These are phyloP conservation scores for Scheffersomyces stambukii DNA, from an alignment of 1,139 yeast genomes.

Conservation along the genomic window DNA sequence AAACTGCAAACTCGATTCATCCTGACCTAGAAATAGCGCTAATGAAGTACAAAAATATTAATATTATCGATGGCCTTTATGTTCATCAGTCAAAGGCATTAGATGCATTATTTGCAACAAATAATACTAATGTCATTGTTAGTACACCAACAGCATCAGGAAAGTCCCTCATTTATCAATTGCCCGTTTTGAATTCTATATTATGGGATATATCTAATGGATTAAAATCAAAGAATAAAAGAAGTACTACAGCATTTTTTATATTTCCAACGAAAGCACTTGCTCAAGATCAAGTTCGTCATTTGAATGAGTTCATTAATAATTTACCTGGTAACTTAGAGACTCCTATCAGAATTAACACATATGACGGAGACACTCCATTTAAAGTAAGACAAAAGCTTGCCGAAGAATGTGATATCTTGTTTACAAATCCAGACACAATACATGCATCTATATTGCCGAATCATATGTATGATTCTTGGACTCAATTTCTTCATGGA, in stretches of 20 bases:
- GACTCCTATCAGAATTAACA: conserved; percentile 51
- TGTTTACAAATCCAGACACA: conserved; percentile 94
- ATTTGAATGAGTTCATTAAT: conserved; percentile 58
- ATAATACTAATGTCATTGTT: conserved; percentile 62
- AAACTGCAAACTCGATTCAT: conserved; percentile 37
- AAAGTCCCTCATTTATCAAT: conserved; percentile 84
- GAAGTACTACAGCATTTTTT: conserved; percentile 64
- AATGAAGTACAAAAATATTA: conserved; percentile 43
- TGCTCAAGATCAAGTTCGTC: conserved; percentile 92
- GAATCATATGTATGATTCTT: conserved; percentile 34
- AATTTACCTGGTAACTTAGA: conserved; percentile 32
- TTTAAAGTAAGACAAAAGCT: conserved; percentile 46
- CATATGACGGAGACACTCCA: conserved; percentile 94
- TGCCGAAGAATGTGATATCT: conserved; percentile 63
- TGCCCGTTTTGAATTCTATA: conserved; percentile 68
- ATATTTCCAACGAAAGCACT: conserved; percentile 95
- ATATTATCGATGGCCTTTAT: conserved; percentile 52
- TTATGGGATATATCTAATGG: conserved; percentile 35
- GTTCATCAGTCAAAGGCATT: conserved; percentile 81
- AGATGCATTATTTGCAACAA: conserved; percentile 43
- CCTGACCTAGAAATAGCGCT: conserved; percentile 46
- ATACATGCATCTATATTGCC: conserved; percentile 84
- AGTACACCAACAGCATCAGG: conserved; percentile 96
- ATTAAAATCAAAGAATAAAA: conserved; percentile 6
- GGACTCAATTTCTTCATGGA: conserved; percentile 65